Evolutionary conservation across 2,329 filamentous ascomycete species (phyloP), one percentile per base, ranked within the genome.

Genomic region (Phaeosphaeria sp.): DNA sequence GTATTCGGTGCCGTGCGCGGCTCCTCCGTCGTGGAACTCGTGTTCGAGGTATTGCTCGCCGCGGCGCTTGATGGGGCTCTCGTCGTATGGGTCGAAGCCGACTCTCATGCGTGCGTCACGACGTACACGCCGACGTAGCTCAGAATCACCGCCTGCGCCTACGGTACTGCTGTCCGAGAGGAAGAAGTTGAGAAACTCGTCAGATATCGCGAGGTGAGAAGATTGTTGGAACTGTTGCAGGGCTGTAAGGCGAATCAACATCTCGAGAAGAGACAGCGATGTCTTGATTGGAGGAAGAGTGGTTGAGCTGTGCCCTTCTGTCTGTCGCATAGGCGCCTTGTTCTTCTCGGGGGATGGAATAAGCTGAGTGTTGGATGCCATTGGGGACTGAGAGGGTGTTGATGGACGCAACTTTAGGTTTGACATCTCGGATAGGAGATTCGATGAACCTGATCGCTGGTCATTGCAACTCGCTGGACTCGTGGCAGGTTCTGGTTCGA

Each of bases 181-280:
- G 79, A 97, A 97, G 79, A 96, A 96, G 51, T 90, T 92, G 42
- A 97, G 82, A 2, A 97, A 87, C 67, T 97, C 91, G 73, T 97
- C 93, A 1, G 91, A 91, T 60, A 96, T 95, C 6, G 92, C 87
- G n/a, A 97, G 84, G 69, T 97, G 93, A 0, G 91, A 93, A 42
- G 87, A 86, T 81, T 97, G 93, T 73, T 96, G 91, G 75, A 95
- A 96, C 79, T 97, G 92, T 73, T 97, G 93, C 15, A 97, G 85
- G 21, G 92, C 92, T 4, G 91, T 89, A 47, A 97, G 84, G 43
- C 94, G 91, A 47, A 97, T 86, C 30, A 97, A 82, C 82, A 94
- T 95, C 76, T 97, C 93, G 53, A 97, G 86, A 8, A 97, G 85
- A 1, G 93, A 97, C 6, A 92, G 81, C 0, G 87, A 90, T 1